Base-by-base conservation (phyloP, 495 filamentous ascomycete genomes). In the Tuber magnatum region DNA sequence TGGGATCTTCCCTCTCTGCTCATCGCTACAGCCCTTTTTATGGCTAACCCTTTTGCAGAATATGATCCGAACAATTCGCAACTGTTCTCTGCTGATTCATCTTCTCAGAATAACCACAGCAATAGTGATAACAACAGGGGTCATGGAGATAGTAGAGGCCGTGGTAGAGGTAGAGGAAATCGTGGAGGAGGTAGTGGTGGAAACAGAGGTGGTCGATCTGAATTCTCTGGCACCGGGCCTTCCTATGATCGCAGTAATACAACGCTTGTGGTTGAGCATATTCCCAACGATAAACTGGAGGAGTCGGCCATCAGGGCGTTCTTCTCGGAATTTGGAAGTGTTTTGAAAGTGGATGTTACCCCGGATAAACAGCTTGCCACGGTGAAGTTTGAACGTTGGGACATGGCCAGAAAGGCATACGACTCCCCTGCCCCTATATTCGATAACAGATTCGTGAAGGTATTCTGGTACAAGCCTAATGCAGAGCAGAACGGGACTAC, bases 381-480 rank as follows among this genome's bases (percentile, higher is more conserved):
- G 68, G 88, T 99, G 79, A 95, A 92, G 76, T 98, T 88, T 71
- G 89, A 90, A 51, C 87, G 86, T 71, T 93, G 91, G 86, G 87
- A 86, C 20, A 85, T 90, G 65, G 95, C 95, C 24, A 90, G 91
- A 77, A 87, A 89, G 28, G 95, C 95, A 3, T 97, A 93, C 84
- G 89, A 90, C 24, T 97, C 93, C 61, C 95, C 95, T 0, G 97
- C 96, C 81, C 92, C 93, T 70, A 93, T 99, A 71, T 99, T 99
- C 80, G 93, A 97, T 77, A 99, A 99, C 78, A 88, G 95, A 32
- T 99, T 99, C 80, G 95, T 99, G 68, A 99, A 97, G 82, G 93
- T 99, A 8, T 99, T 94, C 81, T 99, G 95, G 95, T 88, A 92
- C 83, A 94, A 92, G 78, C 88, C 90, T 0, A 89, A 90, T 3